Conservation (phyloP, 1,284 basidiomycete species). For the Sanghuangporus weigelae region DNA sequence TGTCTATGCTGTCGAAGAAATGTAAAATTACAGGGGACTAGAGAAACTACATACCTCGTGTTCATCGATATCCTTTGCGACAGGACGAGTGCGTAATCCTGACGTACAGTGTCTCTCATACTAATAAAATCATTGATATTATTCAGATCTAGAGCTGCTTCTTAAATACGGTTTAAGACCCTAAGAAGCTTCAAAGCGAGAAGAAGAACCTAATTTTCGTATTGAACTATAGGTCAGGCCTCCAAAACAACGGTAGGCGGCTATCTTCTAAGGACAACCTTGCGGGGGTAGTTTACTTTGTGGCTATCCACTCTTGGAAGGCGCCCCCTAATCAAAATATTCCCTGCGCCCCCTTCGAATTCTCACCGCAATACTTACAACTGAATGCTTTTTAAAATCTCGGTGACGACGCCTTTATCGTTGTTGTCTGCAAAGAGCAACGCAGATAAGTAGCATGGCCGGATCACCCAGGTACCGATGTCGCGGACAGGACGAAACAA, state of each 20-base stretch:
- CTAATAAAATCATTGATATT: too few species aligned
- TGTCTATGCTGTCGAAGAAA: constrained; percentile 58
- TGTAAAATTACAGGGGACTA: constrained; percentile 61
- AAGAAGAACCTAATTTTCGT: constrained; percentile 59
- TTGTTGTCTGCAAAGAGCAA: background rate
- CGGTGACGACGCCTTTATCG: constrained; percentile 1
- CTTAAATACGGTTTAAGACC: constrained; percentile 61
- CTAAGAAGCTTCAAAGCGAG: constrained; percentile 52
- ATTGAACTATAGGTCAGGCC: constrained; percentile 55
- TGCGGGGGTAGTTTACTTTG: background rate
- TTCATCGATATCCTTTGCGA: constrained; percentile 40
- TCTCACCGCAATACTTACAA: background rate
- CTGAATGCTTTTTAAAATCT: background rate
- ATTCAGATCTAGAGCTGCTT: too few species aligned
- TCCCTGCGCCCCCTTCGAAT: background rate
- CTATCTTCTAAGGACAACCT: background rate
- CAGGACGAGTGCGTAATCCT: constrained; percentile 36
- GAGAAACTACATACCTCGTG: constrained; percentile 58
- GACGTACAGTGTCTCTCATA: too few species aligned
- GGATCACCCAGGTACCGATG: constrained; percentile 40
- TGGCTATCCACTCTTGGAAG: background rate
- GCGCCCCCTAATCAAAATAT: background rate
- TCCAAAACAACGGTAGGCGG: constrained; percentile 28
- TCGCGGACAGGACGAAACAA: constrained; percentile 30
- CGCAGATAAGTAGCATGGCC: background rate